phyloP scores from a whole-genome alignment of 352 stramenopile genomes.

The Phytophthora chlamydospora region DNA sequence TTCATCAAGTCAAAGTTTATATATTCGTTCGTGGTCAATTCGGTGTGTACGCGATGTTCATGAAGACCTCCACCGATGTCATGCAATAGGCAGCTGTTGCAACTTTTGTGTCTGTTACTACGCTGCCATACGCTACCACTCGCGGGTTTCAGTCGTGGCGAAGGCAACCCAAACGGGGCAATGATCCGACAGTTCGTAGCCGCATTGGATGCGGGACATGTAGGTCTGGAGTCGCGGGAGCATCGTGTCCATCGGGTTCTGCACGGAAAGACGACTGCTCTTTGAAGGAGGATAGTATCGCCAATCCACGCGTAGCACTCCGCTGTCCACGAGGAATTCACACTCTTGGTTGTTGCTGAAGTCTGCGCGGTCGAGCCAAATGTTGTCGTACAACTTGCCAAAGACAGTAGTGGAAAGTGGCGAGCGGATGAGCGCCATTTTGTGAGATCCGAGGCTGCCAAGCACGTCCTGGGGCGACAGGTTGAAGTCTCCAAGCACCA shows the following conservation, averaged over 20 bases:
- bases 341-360: constrained; percentile 11
- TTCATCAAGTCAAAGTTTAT: too few species aligned
- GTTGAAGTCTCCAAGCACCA: constrained; percentile 76
- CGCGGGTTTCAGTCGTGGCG: background rate
- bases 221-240: constrained; percentile 36
- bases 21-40: too few species aligned
- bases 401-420: constrained; percentile 60
- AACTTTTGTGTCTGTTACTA: constrained; percentile 3
- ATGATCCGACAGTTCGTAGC: constrained; percentile 65
- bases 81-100: background rate
- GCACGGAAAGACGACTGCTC: constrained; percentile 11
- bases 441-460: constrained; percentile 23
- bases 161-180: constrained; percentile 69
- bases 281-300: constrained; percentile 54
- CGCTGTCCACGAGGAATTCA: constrained; percentile 38
- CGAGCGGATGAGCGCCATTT: constrained; percentile 53
- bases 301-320: constrained; percentile 71
- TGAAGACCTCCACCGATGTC: too few species aligned
- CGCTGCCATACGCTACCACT: too few species aligned
- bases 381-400: constrained; percentile 72
- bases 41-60: too few species aligned
- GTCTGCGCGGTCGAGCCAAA: constrained; percentile 49
- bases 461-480: constrained; percentile 56
- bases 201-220: constrained; percentile 49
- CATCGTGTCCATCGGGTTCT: constrained; percentile 31